Evolutionary conservation across 163 green algal species (phyloP).

Genomic region (Coccomyxa subellipsoidea): DNA sequence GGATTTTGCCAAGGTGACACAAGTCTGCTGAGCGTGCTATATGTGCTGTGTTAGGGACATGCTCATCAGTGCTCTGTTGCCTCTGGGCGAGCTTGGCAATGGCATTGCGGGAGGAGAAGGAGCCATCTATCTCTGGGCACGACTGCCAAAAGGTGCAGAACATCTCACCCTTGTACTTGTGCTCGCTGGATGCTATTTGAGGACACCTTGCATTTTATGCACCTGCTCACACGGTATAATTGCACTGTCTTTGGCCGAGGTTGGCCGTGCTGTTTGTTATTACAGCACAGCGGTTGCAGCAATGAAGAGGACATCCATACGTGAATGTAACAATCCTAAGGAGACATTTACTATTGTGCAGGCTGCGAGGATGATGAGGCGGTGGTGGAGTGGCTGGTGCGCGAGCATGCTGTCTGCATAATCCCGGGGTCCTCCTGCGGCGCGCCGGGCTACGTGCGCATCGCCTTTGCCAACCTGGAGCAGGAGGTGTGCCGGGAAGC

Average conservation of each 20-base stretch:
- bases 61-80: slow-evolving; percentile 47
- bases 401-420: slow-evolving; percentile 69
- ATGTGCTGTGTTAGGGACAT: slow-evolving; percentile 11
- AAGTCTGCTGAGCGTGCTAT: not conserved
- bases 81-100: slow-evolving; percentile 30
- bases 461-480: slow-evolving; percentile 81
- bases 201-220: no score
- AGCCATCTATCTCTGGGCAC: slow-evolving; percentile 83
- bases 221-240: no score
- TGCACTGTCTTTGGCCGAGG: no score
- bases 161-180: no score
- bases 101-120: slow-evolving; percentile 43
- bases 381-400: slow-evolving; percentile 82
- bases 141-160: slow-evolving; percentile 59
- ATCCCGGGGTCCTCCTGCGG: slow-evolving; percentile 84
- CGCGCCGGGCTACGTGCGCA: slow-evolving; percentile 64
- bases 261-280: no score
- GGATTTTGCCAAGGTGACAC: no score
- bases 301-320: not conserved
- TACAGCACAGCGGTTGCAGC: no score
- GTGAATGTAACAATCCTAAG: not conserved
- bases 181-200: no score
- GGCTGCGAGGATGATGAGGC: slow-evolving; percentile 62
- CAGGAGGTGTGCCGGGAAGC: slow-evolving; percentile 59
- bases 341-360: not conserved